Conservation (phyloP, 306 rosid species). For the Inga leiocalycina region DNA sequence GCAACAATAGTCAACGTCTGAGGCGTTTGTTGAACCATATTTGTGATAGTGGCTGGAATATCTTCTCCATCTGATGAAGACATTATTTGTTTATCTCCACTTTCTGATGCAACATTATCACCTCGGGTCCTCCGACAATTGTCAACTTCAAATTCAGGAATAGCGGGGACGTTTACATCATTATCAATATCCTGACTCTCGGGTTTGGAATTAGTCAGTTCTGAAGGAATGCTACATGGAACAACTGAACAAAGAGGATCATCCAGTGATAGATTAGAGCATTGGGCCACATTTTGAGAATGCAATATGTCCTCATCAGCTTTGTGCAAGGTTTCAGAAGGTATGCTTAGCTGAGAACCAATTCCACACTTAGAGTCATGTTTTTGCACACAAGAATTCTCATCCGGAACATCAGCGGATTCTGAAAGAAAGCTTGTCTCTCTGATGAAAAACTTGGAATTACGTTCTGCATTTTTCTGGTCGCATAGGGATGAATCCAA, state of each 20-base stretch:
- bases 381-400: constrained; percentile 64
- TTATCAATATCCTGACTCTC: constrained; percentile 36
- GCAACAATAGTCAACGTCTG: constrained; percentile 33
- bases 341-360: constrained; percentile 60
- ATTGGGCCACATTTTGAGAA: constrained; percentile 70
- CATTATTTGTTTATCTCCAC: constrained; percentile 35
- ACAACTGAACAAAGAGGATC: constrained; percentile 94
- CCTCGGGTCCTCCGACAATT: constrained; percentile 37
- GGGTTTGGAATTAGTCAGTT: constrained; percentile 37
- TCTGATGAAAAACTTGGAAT: constrained; percentile 42
- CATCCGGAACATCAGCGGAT: constrained; percentile 75
- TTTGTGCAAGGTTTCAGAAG: constrained; percentile 45
- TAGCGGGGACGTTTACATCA: constrained; percentile 35
- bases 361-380: constrained; percentile 41
- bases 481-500: constrained; percentile 44
- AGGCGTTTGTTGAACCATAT: constrained; percentile 24
- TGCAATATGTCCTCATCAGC: constrained; percentile 40
- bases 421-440: constrained; percentile 90
- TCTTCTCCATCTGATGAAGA: constrained; percentile 35
- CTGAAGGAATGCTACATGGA: constrained; percentile 78
- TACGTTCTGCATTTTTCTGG: constrained; percentile 34
- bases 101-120: constrained; percentile 29
- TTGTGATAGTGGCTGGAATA: constrained; percentile 34
- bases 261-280: constrained; percentile 59
- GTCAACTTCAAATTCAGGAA: constrained; percentile 45